Evolutionary conservation across 257 asterid species (phyloP), one percentile per base, ranked within the genome.

Genomic region (Solanum clarkiae): DNA sequence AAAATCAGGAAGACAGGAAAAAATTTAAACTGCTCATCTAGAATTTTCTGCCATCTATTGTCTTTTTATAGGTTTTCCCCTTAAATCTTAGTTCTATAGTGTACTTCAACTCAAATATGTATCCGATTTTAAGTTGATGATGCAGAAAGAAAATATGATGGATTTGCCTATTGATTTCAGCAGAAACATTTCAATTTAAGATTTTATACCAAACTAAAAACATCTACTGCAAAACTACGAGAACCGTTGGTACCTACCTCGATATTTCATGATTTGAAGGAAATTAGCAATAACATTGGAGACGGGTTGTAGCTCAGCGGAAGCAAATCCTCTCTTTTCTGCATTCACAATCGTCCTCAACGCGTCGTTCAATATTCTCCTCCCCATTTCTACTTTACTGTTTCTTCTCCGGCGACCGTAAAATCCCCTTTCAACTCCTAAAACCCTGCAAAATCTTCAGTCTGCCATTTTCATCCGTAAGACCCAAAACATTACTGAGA

Each of bases 211-310:
- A 66, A 66, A 56, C 55, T 15, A 14, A 15, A 55, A 40, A 80
- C 5, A 66, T 66, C 22, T n/a, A 40, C 16, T 75, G 15, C 47
- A 45, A 16, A 45, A 45, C 14, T 45, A 74, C 13, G 40, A 72
- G 81, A 75, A 24, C 4, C 22, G 45, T 24, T 53, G 10, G 29
- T 26, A 79, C 17, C 10, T 16, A 94, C 99, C 99, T 91, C 98
- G 88, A 89, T 93, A 91, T 89, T 93, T 94, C 99, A 96, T 96
- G 92, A 96, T 96, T 83, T 95, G 95, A 40, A 96, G 94, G 90
- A 96, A 96, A 60, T 96, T 91, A n/a, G 98, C 87, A 80, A 94
- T 90, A 87, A 93, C 97, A 86, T 91, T 80, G 55, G 98, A 96
- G 87, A 95, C 45, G 13, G 98, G 98, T 81, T 92, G 87, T 29